Evolutionary conservation across 202 grass and related monocot species (phyloP), one percentile per base, ranked within the genome.

Genomic region (Hordeum pubiflorum): DNA sequence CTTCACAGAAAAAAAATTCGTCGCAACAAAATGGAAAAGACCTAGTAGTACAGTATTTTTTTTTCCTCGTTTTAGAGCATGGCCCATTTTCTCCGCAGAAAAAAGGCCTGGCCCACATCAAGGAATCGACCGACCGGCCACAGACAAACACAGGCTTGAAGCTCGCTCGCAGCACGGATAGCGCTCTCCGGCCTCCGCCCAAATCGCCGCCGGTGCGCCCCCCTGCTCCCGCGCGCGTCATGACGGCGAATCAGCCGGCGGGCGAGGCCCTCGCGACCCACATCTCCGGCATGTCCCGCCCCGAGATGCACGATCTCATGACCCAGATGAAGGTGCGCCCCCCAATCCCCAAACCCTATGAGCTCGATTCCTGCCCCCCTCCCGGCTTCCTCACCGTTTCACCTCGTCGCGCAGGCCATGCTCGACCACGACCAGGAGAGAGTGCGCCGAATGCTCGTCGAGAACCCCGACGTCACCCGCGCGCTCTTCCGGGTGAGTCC

Each of bases 261-360:
- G 86, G 88, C 77, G 88, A 98, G 39, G 86, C 82, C 65, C 76
- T 91, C 17, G 80, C 90, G 56, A 80, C 86, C 38, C 88, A 92
- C 48, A 89, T 94, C 78, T 86, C 87, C 67, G 29, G 63, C 77
- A 80, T 99, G 96, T 83, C 92, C 24, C 90, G 88, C 72, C 46
- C 89, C 22, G 89, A 93, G 83, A 89, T 99, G 63, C 89, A 88
- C 87, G 96, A 99, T 68, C 81, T 99, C 31, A 95, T 99, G 89
- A 79, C 84, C 75, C 81, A 99, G 78, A 86, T 95, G 74, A 95
- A 99, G 91, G 96, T 93, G 56, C 67, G 56, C 65, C n/a, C 0
- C 67, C 56, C 7, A 83, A 75, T 81, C 69, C 52, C 52, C 54
- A 58, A 86, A 82, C 74, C 87, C 87, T 79, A 82, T 38, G 9